These are phyloP conservation scores for Arthrobotrys iridis DNA, from an alignment of 2,329 filamentous ascomycete genomes.

Conservation along the genomic window DNA sequence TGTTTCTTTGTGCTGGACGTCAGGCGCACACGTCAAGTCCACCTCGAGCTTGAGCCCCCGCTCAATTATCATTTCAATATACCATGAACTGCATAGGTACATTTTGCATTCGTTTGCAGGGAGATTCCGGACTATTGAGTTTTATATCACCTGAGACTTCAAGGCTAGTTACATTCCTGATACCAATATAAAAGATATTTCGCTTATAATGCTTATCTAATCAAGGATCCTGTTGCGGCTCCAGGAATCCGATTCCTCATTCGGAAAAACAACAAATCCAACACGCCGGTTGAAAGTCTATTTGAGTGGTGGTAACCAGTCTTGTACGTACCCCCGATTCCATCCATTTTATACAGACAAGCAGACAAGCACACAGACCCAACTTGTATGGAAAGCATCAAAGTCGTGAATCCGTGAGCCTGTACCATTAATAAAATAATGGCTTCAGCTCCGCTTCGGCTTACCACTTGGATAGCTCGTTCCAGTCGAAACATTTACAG, in stretches of 20 bases:
- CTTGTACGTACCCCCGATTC: neutral
- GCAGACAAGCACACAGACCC: too few relatives aligned
- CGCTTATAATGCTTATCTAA: constrained; percentile 31
- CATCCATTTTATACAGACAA: too few relatives aligned
- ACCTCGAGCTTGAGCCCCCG: too few relatives aligned
- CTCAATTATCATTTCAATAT: too few relatives aligned
- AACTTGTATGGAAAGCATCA: too few relatives aligned
- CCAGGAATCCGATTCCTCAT: neutral
- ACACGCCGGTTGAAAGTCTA: neutral
- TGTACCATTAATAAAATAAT: too few relatives aligned
- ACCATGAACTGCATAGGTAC: neutral
- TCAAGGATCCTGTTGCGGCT: constrained; percentile 32
- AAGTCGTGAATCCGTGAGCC: too few relatives aligned
- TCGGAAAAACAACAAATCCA: constrained; percentile 23
- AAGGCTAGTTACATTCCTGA: neutral
- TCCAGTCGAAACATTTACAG: too few relatives aligned
- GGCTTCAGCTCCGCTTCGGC: too few relatives aligned
- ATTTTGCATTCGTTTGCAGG: neutral
- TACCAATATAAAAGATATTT: neutral
- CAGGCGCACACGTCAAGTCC: too few relatives aligned
- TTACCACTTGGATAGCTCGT: too few relatives aligned
- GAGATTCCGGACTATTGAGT: neutral
- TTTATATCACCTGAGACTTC: neutral
- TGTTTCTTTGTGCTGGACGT: too few relatives aligned
- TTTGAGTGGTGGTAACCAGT: neutral